Conservation (phyloP, 2,329 filamentous ascomycete species). For the Neofusicoccum laricinum region DNA sequence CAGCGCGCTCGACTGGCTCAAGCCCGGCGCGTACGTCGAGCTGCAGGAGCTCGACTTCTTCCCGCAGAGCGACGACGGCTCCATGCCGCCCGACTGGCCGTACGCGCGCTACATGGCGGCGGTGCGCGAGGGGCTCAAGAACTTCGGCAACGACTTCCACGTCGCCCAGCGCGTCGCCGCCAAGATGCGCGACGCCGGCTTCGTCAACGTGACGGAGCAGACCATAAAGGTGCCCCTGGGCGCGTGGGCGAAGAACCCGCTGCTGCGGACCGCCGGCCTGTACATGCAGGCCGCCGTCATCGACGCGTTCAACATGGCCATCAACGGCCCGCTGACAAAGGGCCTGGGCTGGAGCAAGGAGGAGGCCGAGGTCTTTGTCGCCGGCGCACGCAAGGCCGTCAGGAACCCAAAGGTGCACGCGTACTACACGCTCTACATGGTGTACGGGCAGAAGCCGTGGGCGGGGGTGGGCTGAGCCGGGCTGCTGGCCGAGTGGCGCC, state of each 20-base stretch:
- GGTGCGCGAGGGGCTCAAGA: not conserved
- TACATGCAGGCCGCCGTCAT: constrained; percentile 27
- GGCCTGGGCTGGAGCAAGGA: constrained; percentile 15
- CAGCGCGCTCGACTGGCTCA: constrained; percentile 35
- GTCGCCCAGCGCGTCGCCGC: constrained; percentile 13
- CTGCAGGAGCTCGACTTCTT: constrained; percentile 46
- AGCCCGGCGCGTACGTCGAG: constrained; percentile 50
- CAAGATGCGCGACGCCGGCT: constrained; percentile 38
- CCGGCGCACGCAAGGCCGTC: constrained; percentile 33
- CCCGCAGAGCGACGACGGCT: constrained; percentile 43
- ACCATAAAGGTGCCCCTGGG: constrained; percentile 29
- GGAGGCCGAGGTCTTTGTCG: constrained; percentile 30
- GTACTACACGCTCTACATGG: constrained; percentile 22
- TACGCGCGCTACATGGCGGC: not conserved
- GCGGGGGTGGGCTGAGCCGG: not conserved
- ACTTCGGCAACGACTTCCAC: constrained; percentile 7
- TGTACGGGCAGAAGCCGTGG: constrained; percentile 4
- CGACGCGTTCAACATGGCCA: constrained; percentile 8
- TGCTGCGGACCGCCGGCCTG: constrained; percentile 19
- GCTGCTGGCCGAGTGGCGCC: not conserved
- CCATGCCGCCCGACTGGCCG: constrained; percentile 22
- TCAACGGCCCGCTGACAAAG: not conserved
- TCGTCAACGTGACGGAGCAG: constrained; percentile 41
- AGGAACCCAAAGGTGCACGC: constrained; percentile 34
- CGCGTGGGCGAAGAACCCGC: constrained; percentile 23